phyloP scores from a whole-genome alignment of 176 grass and related monocot genomes.

The Luzula sylvatica region DNA sequence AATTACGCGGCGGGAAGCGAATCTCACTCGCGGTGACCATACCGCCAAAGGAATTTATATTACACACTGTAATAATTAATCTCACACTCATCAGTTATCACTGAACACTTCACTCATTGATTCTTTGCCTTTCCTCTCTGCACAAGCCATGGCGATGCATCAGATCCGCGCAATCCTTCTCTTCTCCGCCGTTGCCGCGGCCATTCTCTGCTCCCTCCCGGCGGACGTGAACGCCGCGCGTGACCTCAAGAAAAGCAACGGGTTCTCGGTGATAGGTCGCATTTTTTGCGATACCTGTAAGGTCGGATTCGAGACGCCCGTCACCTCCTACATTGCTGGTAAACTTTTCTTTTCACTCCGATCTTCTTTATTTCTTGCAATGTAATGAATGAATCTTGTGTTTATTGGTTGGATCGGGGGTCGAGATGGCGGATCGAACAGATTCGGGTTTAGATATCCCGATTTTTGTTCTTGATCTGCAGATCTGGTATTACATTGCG shows the following conservation, averaged over 20 bases:
- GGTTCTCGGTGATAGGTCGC: conserved; percentile 65
- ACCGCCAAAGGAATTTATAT: background rate
- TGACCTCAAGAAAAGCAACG: conserved; percentile 17
- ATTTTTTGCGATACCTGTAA: conserved; percentile 87
- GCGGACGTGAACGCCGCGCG: conserved; percentile 10
- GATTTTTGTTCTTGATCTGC: background rate
- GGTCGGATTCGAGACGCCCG: conserved; percentile 88
- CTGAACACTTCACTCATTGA: background rate
- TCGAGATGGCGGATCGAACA: conserved; percentile 6
- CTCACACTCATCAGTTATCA: background rate
- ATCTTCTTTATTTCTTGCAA: background rate
- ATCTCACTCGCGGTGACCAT: conserved; percentile 2
- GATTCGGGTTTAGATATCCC: background rate
- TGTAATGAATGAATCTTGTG: background rate
- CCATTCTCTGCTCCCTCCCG: conserved; percentile 13
- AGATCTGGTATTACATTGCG: conserved; percentile 14
- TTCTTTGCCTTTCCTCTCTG: background rate
- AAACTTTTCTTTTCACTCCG: background rate
- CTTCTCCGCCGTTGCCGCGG: conserved; percentile 8
- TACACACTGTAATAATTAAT: background rate
- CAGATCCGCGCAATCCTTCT: conserved; percentile 8
- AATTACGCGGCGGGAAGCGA: no score
- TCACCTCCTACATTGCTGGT: conserved; percentile 74
- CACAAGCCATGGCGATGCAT: conserved; percentile 16
- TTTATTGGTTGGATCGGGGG: background rate